Base-by-base conservation (phyloP, 176 grass and related monocot species). In the Cocos nucifera region DNA sequence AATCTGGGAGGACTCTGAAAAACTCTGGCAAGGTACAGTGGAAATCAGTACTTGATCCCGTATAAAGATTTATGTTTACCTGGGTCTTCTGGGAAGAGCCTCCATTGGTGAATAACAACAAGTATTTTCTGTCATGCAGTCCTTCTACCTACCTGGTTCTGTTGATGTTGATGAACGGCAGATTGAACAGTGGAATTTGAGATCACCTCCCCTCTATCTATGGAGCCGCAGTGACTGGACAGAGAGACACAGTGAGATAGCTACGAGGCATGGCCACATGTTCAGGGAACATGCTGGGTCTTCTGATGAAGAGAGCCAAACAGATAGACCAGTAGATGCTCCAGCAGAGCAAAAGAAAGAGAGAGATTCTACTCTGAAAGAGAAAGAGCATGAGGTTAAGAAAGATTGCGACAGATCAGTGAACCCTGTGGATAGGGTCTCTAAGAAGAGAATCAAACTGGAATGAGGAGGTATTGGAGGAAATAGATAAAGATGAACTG, bases 141-240 rank as follows among this genome's bases (percentile, higher is more conserved):
- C 87, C 0, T 98, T 98, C 69, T 98, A 98, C 80, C 86, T 86
- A 76, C 93, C 93, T 22, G 93, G 93, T 58, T 98, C 93, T 59
- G 63, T 98, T 3, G 81, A 86, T 83, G 49, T 67, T 15, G 66
- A 83, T 70, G 87, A 88, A 24, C 88, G 81, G 69, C 66, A 57
- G 77, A 65, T 88, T 15, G 81, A 98, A 51, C 84, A 86, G 60
- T 92, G 93, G 93, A 98, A 98, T 85, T 61, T 61, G 67, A 78
- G 52, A 59, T 25, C 87, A 15, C 93, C 93, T 54, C 63, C 78
- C 8, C 73, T 98, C 19, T 92, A 83, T 75, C 64, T 98, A 56
- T 98, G 93, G 93, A 92, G 87, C 69, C 93, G 15, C 59, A 32
- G 65, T 58, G 70, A 83, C 62, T 98, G 84, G 87, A 83, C 87